Evolutionary conservation across 2,329 filamentous ascomycete species (phyloP).

Genomic region (Aspergillus amoenus): DNA sequence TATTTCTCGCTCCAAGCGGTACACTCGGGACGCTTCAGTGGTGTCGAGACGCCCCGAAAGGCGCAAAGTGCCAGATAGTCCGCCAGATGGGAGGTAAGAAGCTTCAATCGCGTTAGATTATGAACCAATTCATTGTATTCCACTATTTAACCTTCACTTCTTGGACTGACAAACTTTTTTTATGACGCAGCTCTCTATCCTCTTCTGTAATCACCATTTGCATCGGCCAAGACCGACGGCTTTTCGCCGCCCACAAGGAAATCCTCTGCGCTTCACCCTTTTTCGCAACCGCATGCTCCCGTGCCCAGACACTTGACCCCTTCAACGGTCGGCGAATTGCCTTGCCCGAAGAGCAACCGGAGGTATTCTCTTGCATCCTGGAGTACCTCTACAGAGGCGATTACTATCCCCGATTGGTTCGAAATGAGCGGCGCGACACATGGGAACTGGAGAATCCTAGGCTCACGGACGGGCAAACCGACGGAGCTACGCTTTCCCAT

Average conservation of each 20-base stretch:
- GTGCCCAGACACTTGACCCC: slow-evolving; percentile 55
- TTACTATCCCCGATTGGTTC: slow-evolving; percentile 79
- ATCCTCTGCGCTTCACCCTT: slow-evolving; percentile 76
- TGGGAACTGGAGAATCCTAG: slow-evolving; percentile 75
- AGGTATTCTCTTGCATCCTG: slow-evolving; percentile 85
- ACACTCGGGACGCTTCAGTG: slow-evolving; percentile 30
- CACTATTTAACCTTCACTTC: background rate
- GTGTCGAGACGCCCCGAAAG: slow-evolving; percentile 28
- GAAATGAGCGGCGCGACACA: slow-evolving; percentile 75
- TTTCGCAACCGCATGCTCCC: slow-evolving; percentile 65
- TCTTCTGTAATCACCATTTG: slow-evolving; percentile 77
- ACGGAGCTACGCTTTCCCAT: slow-evolving; percentile 69
- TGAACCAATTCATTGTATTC: background rate
- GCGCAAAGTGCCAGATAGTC: slow-evolving; percentile 30
- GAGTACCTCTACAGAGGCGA: slow-evolving; percentile 94
- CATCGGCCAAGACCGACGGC: slow-evolving; percentile 76
- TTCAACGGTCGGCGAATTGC: slow-evolving; percentile 66
- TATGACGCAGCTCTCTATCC: slow-evolving; percentile 50
- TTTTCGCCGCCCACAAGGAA: slow-evolving; percentile 90
- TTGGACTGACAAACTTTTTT: background rate
- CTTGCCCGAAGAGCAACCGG: slow-evolving; percentile 81
- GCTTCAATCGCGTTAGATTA: background rate
- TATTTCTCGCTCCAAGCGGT: slow-evolving; percentile 33
- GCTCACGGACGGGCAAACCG: slow-evolving; percentile 41
- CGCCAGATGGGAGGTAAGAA: slow-evolving; percentile 37